Evolutionary conservation across 179 eudicot species (phyloP), one percentile per base, ranked within the genome.

Genomic region (Beta lomatogona): DNA sequence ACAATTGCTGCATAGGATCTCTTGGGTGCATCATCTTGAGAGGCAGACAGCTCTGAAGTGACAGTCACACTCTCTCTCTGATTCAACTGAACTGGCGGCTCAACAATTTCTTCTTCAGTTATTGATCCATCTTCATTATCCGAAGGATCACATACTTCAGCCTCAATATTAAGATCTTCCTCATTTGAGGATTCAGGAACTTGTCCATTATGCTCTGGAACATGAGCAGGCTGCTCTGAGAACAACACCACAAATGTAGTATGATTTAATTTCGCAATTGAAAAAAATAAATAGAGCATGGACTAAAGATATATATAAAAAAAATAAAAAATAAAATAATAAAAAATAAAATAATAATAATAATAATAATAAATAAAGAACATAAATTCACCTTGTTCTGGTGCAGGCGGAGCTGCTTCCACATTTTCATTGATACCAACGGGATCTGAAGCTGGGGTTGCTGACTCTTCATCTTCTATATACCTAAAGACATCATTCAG

Each of bases 1-100:
- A 94, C 98, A 67, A 94, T 93, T 50, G 97, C 88, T 61, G 98
- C 98, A 87, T 94, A 94, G 54, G 98, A 89, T 79, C 80, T 87
- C 87, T 90, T 91, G 73, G 85, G 88, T 77, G 67, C 89, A 77
- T 89, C 91, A 72, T 85, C 93, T 80, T 83, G 91, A 21, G 86
- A 53, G 58, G 83, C 82, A 50, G 91, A 52, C 53, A 88, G 80
- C 78, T 80, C 87, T 67, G 90, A 81, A 79, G 80, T 79, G 63
- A 75, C 82, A 65, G 83, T 61, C 61, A 72, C 69, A 63, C 36
- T 59, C 83, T 91, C 89, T 75, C 77, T 84, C 64, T 84, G 86
- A 80, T 64, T 86, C 65, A 83, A 54, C 54, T 84, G 84, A 77
- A 77, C 46, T 66, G 89, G 84, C 36, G 88, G 89, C 53, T 90